phyloP scores from a whole-genome alignment of 2,329 filamentous ascomycete genomes.

The Aspergillus terreus region DNA sequence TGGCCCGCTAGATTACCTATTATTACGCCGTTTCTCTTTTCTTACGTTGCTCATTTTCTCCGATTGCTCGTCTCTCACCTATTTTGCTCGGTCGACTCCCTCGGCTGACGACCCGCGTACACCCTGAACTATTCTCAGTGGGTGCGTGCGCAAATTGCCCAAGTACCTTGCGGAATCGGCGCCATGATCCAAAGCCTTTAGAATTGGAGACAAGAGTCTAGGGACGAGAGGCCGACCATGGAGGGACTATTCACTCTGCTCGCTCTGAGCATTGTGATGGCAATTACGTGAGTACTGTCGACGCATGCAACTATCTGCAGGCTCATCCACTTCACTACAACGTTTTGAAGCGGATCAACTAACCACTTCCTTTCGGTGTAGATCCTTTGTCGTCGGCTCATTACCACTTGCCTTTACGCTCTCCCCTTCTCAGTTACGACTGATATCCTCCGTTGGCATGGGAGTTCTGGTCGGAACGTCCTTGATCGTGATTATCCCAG shows the following conservation, averaged over 20 bases:
- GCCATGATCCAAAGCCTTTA: slow-evolving; percentile 29
- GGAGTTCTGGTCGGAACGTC: slow-evolving; percentile 93
- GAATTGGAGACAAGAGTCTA: slow-evolving; percentile 22
- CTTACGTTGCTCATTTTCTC: background rate
- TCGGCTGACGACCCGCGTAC: background rate
- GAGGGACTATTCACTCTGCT: slow-evolving; percentile 64
- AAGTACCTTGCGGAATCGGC: slow-evolving; percentile 14
- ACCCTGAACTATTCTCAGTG: background rate
- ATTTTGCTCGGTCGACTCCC: background rate
- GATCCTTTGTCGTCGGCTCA: slow-evolving; percentile 89
- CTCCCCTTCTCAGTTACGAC: slow-evolving; percentile 77
- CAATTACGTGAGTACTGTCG: slow-evolving; percentile 51
- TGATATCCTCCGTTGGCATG: slow-evolving; percentile 89
- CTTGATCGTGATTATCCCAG: slow-evolving; percentile 94
- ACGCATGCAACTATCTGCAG: background rate
- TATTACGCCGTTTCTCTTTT: background rate
- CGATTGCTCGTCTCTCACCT: background rate
- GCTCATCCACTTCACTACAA: background rate
- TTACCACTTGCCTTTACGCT: slow-evolving; percentile 85
- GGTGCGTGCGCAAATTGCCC: background rate
- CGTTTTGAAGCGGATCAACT: slow-evolving; percentile 5
- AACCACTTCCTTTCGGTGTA: slow-evolving; percentile 36
- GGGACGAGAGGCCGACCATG: slow-evolving; percentile 44
- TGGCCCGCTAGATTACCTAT: background rate
- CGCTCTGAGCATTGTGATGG: slow-evolving; percentile 63